Conservation (phyloP, 805 yeast genomes). For the Geotrichum ghanense region DNA sequence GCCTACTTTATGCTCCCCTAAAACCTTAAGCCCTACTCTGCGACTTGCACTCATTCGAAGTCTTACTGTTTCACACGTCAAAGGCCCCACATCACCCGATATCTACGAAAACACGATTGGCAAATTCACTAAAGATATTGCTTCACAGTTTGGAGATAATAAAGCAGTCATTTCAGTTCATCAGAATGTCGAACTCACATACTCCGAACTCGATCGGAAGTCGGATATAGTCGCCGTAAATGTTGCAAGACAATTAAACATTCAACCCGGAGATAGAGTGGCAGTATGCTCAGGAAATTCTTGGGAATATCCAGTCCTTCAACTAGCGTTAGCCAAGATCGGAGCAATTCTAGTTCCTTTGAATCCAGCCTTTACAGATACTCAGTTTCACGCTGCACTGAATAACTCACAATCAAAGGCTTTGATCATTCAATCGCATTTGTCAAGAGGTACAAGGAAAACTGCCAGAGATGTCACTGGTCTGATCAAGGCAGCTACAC, state of each 20-base stretch:
- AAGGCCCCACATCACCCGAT: conserved; percentile 10
- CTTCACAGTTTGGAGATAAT: conserved; percentile 8
- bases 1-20: too few relatives aligned
- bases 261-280: conserved; percentile 17
- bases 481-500: neutral
- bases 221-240: conserved; percentile 14
- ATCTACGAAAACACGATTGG: conserved; percentile 10
- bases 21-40: too few relatives aligned
- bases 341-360: conserved; percentile 23
- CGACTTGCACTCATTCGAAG: neutral
- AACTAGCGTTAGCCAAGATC: conserved; percentile 19
- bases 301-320: conserved; percentile 22
- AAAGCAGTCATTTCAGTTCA: conserved; percentile 17
- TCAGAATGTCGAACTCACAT: conserved; percentile 13
- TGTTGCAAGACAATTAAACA: conserved; percentile 8
- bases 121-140: conserved; percentile 8
- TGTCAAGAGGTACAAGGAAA: conserved; percentile 11
- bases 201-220: conserved; percentile 12
- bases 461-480: conserved; percentile 11
- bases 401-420: conserved; percentile 14
- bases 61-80: conserved; percentile 6
- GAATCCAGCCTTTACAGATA: conserved; percentile 21
- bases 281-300: conserved; percentile 21
- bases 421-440: conserved; percentile 15
- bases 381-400: conserved; percentile 18